phyloP scores from a whole-genome alignment of 306 rosid genomes.

The Vicia sativa region DNA sequence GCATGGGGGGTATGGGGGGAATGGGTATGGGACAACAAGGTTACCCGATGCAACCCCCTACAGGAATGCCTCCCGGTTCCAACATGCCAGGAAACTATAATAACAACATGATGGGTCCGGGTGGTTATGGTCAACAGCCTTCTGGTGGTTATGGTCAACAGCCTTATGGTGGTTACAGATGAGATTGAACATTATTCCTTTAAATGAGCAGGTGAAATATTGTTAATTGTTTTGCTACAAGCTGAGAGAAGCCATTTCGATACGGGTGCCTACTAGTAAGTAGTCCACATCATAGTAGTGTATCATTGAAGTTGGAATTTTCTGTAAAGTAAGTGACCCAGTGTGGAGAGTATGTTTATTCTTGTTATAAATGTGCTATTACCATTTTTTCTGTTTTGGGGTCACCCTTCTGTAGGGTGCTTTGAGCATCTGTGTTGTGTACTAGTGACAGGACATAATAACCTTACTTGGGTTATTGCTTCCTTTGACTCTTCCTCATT shows the following conservation, averaged over 20 bases:
- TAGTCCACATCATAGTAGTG: constrained; percentile 42
- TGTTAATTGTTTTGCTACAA: constrained; percentile 35
- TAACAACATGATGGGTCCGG: constrained; percentile 78
- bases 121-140: constrained; percentile 76
- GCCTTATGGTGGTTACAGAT: constrained; percentile 81
- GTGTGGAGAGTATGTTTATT: constrained; percentile 50
- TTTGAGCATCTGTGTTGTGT: constrained; percentile 41
- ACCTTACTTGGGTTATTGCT: constrained; percentile 46
- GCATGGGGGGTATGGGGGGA: constrained; percentile 58
- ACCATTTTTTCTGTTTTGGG: constrained; percentile 45
- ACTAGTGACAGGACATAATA: constrained; percentile 39
- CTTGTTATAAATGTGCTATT: constrained; percentile 39
- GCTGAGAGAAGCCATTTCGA: constrained; percentile 42
- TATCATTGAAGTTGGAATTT: constrained; percentile 47
- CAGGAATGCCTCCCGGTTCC: constrained; percentile 61
- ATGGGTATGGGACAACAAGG: constrained; percentile 87
- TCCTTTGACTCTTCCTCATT: constrained; percentile 43
- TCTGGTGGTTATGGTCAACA: constrained; percentile 73
- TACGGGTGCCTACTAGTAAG: constrained; percentile 36
- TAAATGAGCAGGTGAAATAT: constrained; percentile 35
- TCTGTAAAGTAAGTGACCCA: constrained; percentile 49
- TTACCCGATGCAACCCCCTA: constrained; percentile 68
- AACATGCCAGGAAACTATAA: constrained; percentile 71
- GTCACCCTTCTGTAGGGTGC: constrained; percentile 52
- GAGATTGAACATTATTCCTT: constrained; percentile 40